phyloP scores from a whole-genome alignment of 2,329 filamentous ascomycete genomes.

The Beauveria rudraprayagi region DNA sequence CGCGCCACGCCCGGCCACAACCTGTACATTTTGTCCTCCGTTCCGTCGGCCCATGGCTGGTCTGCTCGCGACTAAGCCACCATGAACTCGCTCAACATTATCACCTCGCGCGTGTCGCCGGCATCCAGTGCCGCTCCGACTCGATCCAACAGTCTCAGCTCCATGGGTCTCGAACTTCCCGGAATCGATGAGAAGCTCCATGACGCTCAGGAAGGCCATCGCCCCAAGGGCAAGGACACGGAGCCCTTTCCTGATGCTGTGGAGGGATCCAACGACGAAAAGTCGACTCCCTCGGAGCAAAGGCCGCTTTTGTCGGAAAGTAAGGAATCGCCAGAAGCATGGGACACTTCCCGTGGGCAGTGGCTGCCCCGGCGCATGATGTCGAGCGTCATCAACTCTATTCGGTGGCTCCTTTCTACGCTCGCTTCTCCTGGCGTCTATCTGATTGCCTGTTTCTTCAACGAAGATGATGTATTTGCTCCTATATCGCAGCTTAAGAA shows the following conservation, averaged over 20 bases:
- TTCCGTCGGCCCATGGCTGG: conserved; percentile 43
- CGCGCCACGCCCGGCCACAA: neutral
- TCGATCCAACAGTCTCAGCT: conserved; percentile 53
- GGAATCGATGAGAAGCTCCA: conserved; percentile 32
- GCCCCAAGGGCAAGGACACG: conserved; percentile 28
- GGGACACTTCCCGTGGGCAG: conserved; percentile 36
- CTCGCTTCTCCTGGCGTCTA: conserved; percentile 75
- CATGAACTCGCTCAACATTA: conserved; percentile 96
- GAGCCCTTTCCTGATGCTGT: conserved; percentile 29
- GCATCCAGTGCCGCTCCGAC: conserved; percentile 47
- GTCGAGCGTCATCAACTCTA: conserved; percentile 62
- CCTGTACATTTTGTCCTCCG: neutral
- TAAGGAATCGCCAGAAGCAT: conserved; percentile 32
- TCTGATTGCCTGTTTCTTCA: conserved; percentile 73
- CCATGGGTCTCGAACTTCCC: conserved; percentile 39
- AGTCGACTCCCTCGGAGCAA: conserved; percentile 46
- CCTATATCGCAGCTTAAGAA: conserved; percentile 65
- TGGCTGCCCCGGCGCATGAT: conserved; percentile 60
- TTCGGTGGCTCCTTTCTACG: conserved; percentile 71
- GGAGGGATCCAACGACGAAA: conserved; percentile 30
- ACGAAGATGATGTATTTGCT: conserved; percentile 71
- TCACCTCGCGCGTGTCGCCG: conserved; percentile 73
- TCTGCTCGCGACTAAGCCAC: conserved; percentile 43
- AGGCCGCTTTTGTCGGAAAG: conserved; percentile 47
- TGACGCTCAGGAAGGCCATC: conserved; percentile 20